Evolutionary conservation across 2,329 filamentous ascomycete genomes (phyloP).

Genomic region (Periglandula ipomoeae): DNA sequence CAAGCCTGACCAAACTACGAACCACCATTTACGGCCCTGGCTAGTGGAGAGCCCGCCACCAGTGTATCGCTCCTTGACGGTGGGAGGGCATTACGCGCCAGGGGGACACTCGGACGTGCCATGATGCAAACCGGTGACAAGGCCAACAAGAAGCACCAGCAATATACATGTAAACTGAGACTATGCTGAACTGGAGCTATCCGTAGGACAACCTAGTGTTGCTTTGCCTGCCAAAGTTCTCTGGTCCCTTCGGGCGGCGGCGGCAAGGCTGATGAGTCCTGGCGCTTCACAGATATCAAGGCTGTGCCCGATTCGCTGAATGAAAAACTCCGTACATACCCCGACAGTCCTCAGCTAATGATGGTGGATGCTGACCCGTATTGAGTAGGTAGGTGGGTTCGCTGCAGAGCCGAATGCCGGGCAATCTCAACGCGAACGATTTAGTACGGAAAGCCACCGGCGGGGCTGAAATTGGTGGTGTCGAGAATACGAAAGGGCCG

Average conservation of each 20-base stretch:
- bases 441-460: not conserved
- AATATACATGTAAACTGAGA: not conserved
- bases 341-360: not conserved
- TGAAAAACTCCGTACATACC: not conserved
- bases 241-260: not conserved
- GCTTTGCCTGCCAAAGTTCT: not conserved
- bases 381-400: not conserved
- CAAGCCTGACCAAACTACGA: not conserved
- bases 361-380: not conserved
- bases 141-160: not conserved
- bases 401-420: not conserved
- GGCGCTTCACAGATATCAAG: not conserved
- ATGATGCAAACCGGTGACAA: not conserved
- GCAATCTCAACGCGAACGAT: not conserved
- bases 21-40: not conserved
- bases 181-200: too few relatives aligned
- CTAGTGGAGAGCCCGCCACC: not conserved
- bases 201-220: too few relatives aligned
- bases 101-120: not conserved
- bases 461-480: not conserved
- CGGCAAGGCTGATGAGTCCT: slow-evolving; percentile 6
- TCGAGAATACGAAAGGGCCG: too few relatives aligned
- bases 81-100: not conserved
- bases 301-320: not conserved
- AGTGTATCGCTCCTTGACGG: not conserved